Base-by-base conservation (phyloP, 805 yeast genomes). In the Sungouiozyma ichnusensis region DNA sequence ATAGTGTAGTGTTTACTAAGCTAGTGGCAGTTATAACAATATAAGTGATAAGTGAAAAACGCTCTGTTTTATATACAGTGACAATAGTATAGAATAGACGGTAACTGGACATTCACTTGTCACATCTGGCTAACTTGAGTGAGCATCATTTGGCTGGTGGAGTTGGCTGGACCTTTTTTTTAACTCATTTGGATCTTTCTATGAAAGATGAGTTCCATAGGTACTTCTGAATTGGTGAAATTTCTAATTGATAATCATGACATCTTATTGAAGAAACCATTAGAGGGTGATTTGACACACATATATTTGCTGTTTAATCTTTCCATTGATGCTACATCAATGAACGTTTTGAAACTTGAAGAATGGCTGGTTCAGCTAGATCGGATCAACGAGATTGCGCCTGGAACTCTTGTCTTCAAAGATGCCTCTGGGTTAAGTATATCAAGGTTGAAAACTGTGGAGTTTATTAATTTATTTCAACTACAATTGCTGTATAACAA, bases 401-500 rank as follows among this genome's bases (percentile, higher is more conserved):
- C 50, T 14, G 47, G 52, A 3, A 45, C 54, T 2, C 27, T 54
- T n/a, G 16, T 27, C 2, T 49, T 53, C 36, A 43, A 44, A 16
- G 42, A 47, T 14, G 44, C 42, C 29, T 24, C 29, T 6, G 29
- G 29, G 6, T 11, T 24, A 6, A 7, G 3, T 19, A 33, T 3
- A 20, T 33, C 7, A 14, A 34, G 16, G 9, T 41, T 9, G 15
- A 19, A 7, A 44, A 34, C n/a, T 7, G 36, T 58, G 11, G 52
- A 48, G 2, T 48, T 42, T 35, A 48, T 60, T 14, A 55, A 60
- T 41, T 45, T 45, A 2, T 46, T 46, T 16, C 38, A 50, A 3
- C 36, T 60, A 38, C 43, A 45, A 17, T 32, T 53, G 8, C 44
- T 60, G 33, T 44, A 11, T 53, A 54, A 35, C 76, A 74, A 47